These are phyloP conservation scores for Schizonepeta tenuifolia DNA, from an alignment of 257 asterid genomes.

Conservation along the genomic window DNA sequence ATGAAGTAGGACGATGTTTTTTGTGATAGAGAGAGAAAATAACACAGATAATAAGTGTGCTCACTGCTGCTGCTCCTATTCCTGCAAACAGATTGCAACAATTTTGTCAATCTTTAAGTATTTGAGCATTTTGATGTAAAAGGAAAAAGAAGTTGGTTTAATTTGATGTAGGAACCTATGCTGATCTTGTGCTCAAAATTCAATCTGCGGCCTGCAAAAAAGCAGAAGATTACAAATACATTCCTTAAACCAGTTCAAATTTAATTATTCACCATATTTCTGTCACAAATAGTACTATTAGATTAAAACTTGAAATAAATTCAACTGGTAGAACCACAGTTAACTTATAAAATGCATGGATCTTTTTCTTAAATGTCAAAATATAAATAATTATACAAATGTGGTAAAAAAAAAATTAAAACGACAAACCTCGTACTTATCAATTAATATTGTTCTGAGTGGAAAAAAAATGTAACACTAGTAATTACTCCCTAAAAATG, in stretches of 20 bases:
- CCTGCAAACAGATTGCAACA: constrained; percentile 37
- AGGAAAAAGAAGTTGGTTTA: background rate
- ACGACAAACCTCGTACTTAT: too few relatives aligned
- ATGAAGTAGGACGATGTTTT: constrained; percentile 23
- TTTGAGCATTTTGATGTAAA: background rate
- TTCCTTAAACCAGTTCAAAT: too few relatives aligned
- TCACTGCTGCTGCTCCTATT: constrained; percentile 42
- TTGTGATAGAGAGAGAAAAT: constrained; percentile 40
- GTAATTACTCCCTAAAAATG: too few relatives aligned
- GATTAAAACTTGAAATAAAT: too few relatives aligned
- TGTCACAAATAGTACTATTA: too few relatives aligned
- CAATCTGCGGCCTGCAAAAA: constrained; percentile 35
- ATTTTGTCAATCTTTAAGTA: background rate
- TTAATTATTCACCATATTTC: too few relatives aligned
- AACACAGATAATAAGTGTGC: constrained; percentile 37
- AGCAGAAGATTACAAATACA: too few relatives aligned
- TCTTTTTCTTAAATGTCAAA: too few relatives aligned
- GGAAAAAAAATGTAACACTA: too few relatives aligned
- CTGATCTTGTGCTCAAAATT: constrained; percentile 45
- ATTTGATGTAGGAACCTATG: constrained; percentile 42
- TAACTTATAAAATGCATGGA: too few relatives aligned
- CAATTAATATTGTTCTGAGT: too few relatives aligned
- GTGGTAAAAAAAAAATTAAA: background rate
- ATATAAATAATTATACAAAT: too few relatives aligned
- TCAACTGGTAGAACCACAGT: background rate